Evolutionary conservation across 345 rosid genomes (phyloP).

Genomic region (Eucalyptus virginea): DNA sequence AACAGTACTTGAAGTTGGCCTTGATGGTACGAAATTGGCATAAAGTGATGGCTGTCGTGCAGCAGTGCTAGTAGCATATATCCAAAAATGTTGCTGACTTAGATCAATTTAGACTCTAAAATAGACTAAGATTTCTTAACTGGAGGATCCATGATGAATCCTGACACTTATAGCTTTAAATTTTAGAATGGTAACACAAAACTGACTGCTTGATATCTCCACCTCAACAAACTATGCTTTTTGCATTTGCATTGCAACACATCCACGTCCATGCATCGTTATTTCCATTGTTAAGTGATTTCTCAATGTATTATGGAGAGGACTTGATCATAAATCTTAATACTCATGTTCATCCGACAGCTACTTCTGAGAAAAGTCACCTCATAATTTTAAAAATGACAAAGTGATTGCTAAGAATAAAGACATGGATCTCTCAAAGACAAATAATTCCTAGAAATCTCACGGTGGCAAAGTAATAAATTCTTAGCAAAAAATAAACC

Average conservation of each 20-base stretch:
- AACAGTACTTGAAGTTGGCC: background rate
- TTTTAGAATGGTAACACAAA: background rate
- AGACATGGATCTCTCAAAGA: background rate
- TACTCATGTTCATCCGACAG: background rate
- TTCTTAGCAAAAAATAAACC: slow-evolving; percentile 30
- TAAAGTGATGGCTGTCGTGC: background rate
- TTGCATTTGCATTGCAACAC: background rate
- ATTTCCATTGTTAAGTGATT: background rate
- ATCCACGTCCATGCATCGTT: background rate
- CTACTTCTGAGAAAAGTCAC: background rate
- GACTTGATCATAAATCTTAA: background rate
- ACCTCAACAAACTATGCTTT: background rate
- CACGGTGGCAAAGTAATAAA: background rate
- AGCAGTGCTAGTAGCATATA: background rate
- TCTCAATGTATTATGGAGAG: background rate
- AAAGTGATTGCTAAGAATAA: background rate
- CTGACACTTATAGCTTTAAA: background rate
- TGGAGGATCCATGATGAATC: background rate
- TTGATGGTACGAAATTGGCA: background rate
- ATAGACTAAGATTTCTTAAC: background rate
- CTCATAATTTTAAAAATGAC: background rate
- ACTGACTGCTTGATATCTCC: background rate
- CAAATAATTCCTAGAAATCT: background rate
- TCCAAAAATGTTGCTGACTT: background rate
- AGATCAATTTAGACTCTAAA: background rate